Evolutionary conservation across 768 basidiomycete genomes (phyloP).

Genomic region (Xerocomellus amylosporus): DNA sequence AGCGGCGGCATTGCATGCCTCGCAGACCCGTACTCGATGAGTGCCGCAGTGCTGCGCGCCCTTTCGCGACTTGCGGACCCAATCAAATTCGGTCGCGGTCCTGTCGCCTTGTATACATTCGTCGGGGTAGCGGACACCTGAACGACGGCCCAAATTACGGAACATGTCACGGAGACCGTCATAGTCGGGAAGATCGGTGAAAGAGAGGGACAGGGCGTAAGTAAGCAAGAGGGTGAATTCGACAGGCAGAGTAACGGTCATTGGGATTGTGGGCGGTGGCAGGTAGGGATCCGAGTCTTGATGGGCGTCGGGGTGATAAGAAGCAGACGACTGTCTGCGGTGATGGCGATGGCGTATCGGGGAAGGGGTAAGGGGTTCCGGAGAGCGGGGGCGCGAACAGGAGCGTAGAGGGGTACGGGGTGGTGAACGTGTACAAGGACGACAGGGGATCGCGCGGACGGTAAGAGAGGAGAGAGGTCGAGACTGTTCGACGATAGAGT

Average conservation of each 20-base stretch:
- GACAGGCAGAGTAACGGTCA: constrained; percentile 73
- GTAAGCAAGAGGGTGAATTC: constrained; percentile 78
- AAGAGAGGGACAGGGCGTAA: constrained; percentile 79
- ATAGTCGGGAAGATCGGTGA: constrained; percentile 89
- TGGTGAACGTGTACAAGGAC: constrained; percentile 16
- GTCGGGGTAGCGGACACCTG: constrained; percentile 43
- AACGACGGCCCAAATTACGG: constrained; percentile 51
- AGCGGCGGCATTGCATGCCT: constrained; percentile 33
- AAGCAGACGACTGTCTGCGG: constrained; percentile 18
- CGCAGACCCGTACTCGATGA: constrained; percentile 33
- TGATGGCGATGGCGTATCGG: constrained; percentile 16
- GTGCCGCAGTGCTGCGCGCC: constrained; percentile 16
- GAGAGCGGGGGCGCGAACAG: constrained; percentile 7
- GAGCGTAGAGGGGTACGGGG: constrained; percentile 18
- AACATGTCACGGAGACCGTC: constrained; percentile 76
- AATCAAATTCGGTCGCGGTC: constrained; percentile 42
- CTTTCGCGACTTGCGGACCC: constrained; percentile 37
- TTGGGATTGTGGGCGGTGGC: constrained; percentile 37
- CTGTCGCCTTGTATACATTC: constrained; percentile 19
- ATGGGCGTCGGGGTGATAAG: constrained; percentile 16
- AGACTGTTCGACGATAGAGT: constrained; percentile 19
- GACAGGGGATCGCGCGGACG: constrained; percentile 9
- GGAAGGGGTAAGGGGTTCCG: constrained; percentile 18
- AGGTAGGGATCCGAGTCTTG: constrained; percentile 9
- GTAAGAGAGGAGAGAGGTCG: constrained; percentile 6